phyloP scores from a whole-genome alignment of 371 early-diverging fungal genomes.

The Mucor velutinosus region DNA sequence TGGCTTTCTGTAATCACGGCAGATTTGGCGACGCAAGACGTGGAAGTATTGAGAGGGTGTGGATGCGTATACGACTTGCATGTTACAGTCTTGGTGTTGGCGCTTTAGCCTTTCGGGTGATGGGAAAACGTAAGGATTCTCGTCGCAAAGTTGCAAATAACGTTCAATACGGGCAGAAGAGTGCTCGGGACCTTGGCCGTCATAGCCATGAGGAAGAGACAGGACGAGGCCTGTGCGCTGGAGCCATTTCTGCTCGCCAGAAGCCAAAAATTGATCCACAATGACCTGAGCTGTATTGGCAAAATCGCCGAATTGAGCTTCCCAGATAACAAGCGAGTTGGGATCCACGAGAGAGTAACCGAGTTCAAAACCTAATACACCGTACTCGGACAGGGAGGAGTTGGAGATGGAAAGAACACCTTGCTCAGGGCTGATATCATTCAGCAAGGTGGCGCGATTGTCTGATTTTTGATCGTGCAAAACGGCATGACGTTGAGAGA shows the following conservation, averaged over 20 bases:
- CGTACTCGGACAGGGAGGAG: conserved; percentile 94
- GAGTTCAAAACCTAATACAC: conserved; percentile 94
- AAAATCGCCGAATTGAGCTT: conserved; percentile 99
- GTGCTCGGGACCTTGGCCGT: conserved; percentile 98
- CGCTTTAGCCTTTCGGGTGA: conserved; percentile 75
- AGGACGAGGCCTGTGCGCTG: conserved; percentile 91
- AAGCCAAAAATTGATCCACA: conserved; percentile 94
- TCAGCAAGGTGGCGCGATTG: conserved; percentile 71
- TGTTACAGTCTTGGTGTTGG: conserved; percentile 97
- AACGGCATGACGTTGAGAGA: conserved; percentile 97
- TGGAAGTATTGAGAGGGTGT: conserved; percentile 98
- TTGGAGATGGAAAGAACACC: conserved; percentile 90
- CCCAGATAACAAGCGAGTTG: conserved; percentile 93
- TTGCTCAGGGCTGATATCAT: conserved; percentile 82
- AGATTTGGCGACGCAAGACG: conserved; percentile 91
- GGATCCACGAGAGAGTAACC: conserved; percentile 95
- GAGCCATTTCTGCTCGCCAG: conserved; percentile 98
- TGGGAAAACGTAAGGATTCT: conserved; percentile 88
- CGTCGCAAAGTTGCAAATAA: conserved; percentile 92
- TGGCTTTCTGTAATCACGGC: conserved; percentile 98
- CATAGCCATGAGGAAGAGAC: conserved; percentile 96
- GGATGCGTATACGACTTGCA: conserved; percentile 96
- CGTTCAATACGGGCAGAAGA: conserved; percentile 95
- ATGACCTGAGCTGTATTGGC: conserved; percentile 96
- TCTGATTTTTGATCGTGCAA: conserved; percentile 90